Evolutionary conservation across 139 green algal genomes (phyloP), one percentile per base, ranked within the genome.

Genomic region (Tetratostichococcus sp.): DNA sequence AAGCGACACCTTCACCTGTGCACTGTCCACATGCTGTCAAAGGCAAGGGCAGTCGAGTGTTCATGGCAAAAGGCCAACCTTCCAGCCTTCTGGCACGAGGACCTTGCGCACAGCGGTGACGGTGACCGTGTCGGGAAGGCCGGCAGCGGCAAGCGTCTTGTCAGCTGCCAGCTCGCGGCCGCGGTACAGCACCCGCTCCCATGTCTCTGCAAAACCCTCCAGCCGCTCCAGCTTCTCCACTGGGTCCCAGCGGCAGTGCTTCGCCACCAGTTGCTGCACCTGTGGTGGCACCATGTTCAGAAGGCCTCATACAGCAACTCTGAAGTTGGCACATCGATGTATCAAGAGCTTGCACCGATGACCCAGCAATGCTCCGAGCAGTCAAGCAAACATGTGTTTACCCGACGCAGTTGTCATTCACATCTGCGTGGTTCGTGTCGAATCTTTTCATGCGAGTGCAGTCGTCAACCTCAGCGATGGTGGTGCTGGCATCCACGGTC

Each of bases 131-230:
- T 19, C 14, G 25, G 30, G 22, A 33, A 86, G 65, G 58, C 81
- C 81, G 33, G 77, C 68, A 32, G 81, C 77, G 30, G 42, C 59
- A 50, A 86, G 69, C 6, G 39, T 42, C 26, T 65, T 33, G 1
- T 70, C 69, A 0, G 16, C 21, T 28, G 70, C 58, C 25, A 86
- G 74, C 33, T 86, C 81, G 14, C 73, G 68, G 23, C 81, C 81
- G 39, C 81, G 78, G 66, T 72, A 75, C n/a, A 86, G 67, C 32
- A 76, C 59, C 14, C 81, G 73, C 62, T 86, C 81, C 81, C 81
- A 86, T 31, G 81, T 43, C 31, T 83, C 81, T 1, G 59, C 39
- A 26, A 86, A 86, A 2, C 81, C 81, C 70, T 86, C 81, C 35
- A 86, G 76, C 50, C 76, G 68, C 68, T 81, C 43, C 70, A 86